Conservation (phyloP, 2,329 filamentous ascomycete species). For the Aspergillus novoparasiticus region DNA sequence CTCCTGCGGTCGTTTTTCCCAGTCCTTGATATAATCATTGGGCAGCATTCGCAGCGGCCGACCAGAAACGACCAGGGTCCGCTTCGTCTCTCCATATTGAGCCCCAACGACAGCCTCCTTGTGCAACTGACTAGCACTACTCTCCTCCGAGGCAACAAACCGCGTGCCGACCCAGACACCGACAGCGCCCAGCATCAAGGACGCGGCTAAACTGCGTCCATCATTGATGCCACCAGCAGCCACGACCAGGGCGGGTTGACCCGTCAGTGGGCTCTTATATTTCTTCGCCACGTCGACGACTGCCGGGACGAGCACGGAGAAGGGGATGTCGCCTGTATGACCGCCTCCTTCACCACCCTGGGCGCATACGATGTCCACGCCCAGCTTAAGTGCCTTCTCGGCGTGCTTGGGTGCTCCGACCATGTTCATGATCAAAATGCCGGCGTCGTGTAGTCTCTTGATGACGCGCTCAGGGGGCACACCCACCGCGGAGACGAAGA, state of each 20-base stretch:
- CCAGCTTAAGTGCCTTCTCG: slow-evolving; percentile 79
- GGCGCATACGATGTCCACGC: slow-evolving; percentile 87
- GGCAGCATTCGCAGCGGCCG: slow-evolving; percentile 77
- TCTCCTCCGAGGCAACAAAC: slow-evolving; percentile 83
- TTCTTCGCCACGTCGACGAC: slow-evolving; percentile 79
- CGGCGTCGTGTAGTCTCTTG: slow-evolving; percentile 73
- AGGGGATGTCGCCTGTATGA: slow-evolving; percentile 86
- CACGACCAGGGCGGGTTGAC: slow-evolving; percentile 74
- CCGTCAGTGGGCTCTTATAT: slow-evolving; percentile 72
- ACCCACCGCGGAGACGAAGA: slow-evolving; percentile 88
- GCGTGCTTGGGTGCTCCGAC: slow-evolving; percentile 91
- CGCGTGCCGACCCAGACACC: slow-evolving; percentile 95
- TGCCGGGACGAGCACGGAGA: slow-evolving; percentile 81
- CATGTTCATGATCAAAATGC: slow-evolving; percentile 95
- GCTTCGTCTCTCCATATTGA: slow-evolving; percentile 74
- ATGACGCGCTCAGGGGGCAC: slow-evolving; percentile 77
- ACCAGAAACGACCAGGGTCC: slow-evolving; percentile 81
- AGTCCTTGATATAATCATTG: slow-evolving; percentile 80
- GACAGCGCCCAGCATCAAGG: slow-evolving; percentile 82
- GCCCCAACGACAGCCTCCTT: slow-evolving; percentile 84
- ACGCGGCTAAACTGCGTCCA: slow-evolving; percentile 76
- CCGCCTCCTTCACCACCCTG: slow-evolving; percentile 94
- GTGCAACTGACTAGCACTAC: slow-evolving; percentile 77
- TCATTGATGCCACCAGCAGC: slow-evolving; percentile 87
- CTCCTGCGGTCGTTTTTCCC: slow-evolving; percentile 75